Evolutionary conservation across 495 filamentous ascomycete genomes (phyloP), one percentile per base, ranked within the genome.

Genomic region (Physcia stellaris): DNA sequence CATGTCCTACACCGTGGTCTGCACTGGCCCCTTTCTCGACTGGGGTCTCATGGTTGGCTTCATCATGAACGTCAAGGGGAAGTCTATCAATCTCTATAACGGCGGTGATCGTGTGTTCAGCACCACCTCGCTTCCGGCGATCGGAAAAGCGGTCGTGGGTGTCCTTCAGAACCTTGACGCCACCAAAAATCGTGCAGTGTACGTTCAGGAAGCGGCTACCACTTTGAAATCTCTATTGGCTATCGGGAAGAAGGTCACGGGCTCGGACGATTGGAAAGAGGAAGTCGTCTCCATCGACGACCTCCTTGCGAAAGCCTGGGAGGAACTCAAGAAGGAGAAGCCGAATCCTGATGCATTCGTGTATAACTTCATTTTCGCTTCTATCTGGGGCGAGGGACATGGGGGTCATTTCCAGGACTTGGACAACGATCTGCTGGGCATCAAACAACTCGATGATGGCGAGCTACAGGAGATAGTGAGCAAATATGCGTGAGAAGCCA

Each of bases 201-300:
- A 58, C 21, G 58, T 75, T 4, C 52, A 66, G 3, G 67, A 70
- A 0, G 69, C 70, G 24, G 60, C 62, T 0, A 56, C 65, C 1
- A 70, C 71, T 3, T 68, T 72, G 54, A 70, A 71, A 34, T 56
- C 78, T 42, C 48, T 80, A n/a, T 45, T 78, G 0, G 48, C 49
- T 4, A 45, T 67, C 7, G 68, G 72, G 39, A 67, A 68, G 49
- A 61, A 63, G 42, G 43, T 66, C 19, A 61, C 61, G 4, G 71
- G 63, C 0, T 42, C 52, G 19, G 47, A 57, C 18, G 55, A 49
- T 6, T 63, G 60, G 49, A 40, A 48, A 2, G 53, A 36, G 15
- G 40, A 18, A 12, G 36, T 35, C 9, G 48, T 55, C 9, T 24
- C 22, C 6, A 63, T 67, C 0, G 57, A 52, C 0, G 68, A 70